Conservation (phyloP, 164 flowering plant species). For the Echeveria elegans region DNA sequence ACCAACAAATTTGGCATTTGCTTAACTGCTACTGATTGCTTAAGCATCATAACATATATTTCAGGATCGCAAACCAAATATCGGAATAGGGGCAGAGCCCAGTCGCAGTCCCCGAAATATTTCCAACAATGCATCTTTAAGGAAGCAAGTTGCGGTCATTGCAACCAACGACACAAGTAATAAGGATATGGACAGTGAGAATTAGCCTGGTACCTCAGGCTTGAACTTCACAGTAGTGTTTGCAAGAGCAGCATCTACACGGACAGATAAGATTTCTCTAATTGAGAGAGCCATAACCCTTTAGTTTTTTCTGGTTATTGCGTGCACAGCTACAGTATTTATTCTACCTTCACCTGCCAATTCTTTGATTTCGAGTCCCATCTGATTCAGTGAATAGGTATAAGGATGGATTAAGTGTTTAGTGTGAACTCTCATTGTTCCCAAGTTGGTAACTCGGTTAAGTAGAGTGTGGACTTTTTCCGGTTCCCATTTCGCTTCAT, state of each 20-base stretch:
- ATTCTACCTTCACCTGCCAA: too few relatives aligned
- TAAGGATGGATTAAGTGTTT: too few relatives aligned
- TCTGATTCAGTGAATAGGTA: too few relatives aligned
- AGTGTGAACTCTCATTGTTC: too few relatives aligned
- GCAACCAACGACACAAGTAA: constrained; percentile 1
- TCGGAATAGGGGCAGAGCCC: constrained; percentile 15
- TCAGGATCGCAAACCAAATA: not conserved
- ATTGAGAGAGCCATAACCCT: too few relatives aligned
- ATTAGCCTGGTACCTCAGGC: not conserved
- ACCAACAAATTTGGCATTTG: too few relatives aligned
- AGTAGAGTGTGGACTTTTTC: too few relatives aligned
- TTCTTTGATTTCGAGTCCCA: too few relatives aligned
- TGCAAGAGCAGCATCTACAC: not conserved
- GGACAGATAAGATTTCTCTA: not conserved
- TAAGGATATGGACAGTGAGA: not conserved
- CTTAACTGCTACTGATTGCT: not conserved
- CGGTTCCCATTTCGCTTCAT: too few relatives aligned
- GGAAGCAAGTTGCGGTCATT: constrained; percentile 10
- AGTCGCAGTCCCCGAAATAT: constrained; percentile 8
- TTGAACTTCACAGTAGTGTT: not conserved
- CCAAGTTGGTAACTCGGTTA: too few relatives aligned
- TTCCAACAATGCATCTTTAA: constrained; percentile 4
- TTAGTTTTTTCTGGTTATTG: too few relatives aligned
- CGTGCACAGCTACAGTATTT: too few relatives aligned
- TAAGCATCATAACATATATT: not conserved